Evolutionary conservation across 139 green algal species (phyloP).

Genomic region (Micractinium sp.): DNA sequence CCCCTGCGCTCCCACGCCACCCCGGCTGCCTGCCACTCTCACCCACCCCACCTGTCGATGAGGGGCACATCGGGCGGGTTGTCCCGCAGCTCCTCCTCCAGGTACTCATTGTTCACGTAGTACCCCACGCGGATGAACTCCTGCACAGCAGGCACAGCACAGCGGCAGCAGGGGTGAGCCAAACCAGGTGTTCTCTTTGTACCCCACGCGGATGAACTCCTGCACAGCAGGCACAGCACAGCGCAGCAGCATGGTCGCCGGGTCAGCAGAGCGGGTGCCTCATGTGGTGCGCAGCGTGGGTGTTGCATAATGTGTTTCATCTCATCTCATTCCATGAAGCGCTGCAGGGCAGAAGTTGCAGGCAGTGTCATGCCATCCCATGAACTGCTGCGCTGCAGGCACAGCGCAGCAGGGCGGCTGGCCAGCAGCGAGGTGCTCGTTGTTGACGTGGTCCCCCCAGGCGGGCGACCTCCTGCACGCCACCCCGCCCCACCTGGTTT

Average conservation of each 20-base stretch:
- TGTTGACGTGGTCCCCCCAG: too few relatives aligned
- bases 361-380: too few relatives aligned
- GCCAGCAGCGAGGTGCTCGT: too few relatives aligned
- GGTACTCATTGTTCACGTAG: constrained; percentile 97
- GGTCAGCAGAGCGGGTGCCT: background rate
- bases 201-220: constrained; percentile 84
- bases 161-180: background rate
- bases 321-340: too few relatives aligned
- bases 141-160: constrained; percentile 20
- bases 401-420: background rate
- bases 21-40: too few relatives aligned
- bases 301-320: too few relatives aligned
- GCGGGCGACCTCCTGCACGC: too few relatives aligned
- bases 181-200: constrained; percentile 59
- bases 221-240: constrained; percentile 16
- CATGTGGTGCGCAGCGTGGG: too few relatives aligned
- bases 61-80: constrained; percentile 76
- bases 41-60: constrained; percentile 64
- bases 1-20: too few relatives aligned
- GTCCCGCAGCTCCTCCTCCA: constrained; percentile 85
- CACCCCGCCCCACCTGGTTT: constrained; percentile 36
- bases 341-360: too few relatives aligned
- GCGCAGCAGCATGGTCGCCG: too few relatives aligned
- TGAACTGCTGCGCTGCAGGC: too few relatives aligned
- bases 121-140: constrained; percentile 95